A percentile compares a stretch with the other conserved stretches of the same genome.
phyloP scores from a whole-genome alignment of 179 eudicot species.

The Gypsophila paniculata region DNA sequence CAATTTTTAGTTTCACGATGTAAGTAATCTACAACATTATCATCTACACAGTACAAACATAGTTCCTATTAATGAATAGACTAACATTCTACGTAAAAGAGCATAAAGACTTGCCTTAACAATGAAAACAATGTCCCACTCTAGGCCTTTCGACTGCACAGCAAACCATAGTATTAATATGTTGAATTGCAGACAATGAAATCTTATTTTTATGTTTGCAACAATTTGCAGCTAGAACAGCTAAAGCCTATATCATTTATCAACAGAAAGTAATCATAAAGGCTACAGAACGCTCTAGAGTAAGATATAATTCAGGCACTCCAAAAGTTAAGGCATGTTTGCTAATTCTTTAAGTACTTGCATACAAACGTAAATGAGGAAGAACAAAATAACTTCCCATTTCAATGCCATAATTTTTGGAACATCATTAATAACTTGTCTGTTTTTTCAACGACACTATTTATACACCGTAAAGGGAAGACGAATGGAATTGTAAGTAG shows the following conservation, averaged over 20 bases:
- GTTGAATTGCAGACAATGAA: not conserved
- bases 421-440: too few relatives aligned
- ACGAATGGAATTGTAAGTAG: too few relatives aligned
- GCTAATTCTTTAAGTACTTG: too few relatives aligned
- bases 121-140: slow-evolving; percentile 92
- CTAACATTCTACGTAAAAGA: not conserved
- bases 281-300: not conserved
- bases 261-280: not conserved
- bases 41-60: slow-evolving; percentile 5
- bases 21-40: not conserved
- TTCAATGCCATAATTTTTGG: too few relatives aligned
- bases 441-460: not conserved
- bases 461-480: not conserved
- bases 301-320: too few relatives aligned
- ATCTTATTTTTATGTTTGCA: slow-evolving; percentile 1
- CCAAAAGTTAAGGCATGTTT: too few relatives aligned
- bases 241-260: not conserved
- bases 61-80: not conserved
- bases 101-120: slow-evolving; percentile 59
- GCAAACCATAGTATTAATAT: slow-evolving; percentile 5
- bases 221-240: not conserved
- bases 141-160: slow-evolving; percentile 93
- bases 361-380: too few relatives aligned
- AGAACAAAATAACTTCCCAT: too few relatives aligned
- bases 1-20: not conserved